Evolutionary conservation across 2,329 filamentous ascomycete genomes (phyloP).

Genomic region (Rhynchosporium graminicola): DNA sequence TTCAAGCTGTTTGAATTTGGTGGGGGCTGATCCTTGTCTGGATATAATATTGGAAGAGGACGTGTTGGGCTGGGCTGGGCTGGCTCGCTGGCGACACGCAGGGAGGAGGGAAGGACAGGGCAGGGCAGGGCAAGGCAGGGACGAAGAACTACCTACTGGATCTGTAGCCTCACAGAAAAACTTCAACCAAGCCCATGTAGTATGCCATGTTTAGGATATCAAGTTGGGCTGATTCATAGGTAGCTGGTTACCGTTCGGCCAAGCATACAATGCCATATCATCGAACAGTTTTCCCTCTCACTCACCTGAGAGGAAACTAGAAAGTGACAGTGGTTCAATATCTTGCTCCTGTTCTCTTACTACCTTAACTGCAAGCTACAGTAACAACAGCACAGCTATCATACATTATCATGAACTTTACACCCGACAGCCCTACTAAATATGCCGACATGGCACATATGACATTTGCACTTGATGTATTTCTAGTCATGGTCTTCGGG

Average conservation of each 20-base stretch:
- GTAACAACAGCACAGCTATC: too few species aligned
- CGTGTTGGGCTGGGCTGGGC: background rate
- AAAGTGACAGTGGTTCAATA: too few species aligned
- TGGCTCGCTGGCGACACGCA: slow-evolving; percentile 8
- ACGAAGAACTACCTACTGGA: background rate
- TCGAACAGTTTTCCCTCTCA: too few species aligned
- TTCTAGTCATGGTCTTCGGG: background rate
- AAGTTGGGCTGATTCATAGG: background rate
- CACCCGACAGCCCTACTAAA: background rate
- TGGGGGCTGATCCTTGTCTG: slow-evolving; percentile 14
- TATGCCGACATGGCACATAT: background rate
- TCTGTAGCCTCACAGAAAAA: slow-evolving; percentile 4
- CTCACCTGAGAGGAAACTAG: too few species aligned
- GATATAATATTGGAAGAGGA: background rate
- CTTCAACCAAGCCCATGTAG: slow-evolving; percentile 11
- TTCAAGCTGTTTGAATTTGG: slow-evolving; percentile 11
- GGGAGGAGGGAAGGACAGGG: background rate
- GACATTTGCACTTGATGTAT: background rate
- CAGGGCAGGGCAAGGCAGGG: background rate
- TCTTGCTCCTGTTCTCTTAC: too few species aligned
- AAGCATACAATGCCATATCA: too few species aligned
- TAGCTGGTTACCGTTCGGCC: too few species aligned
- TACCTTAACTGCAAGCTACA: too few species aligned
- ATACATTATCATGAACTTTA: too few species aligned
- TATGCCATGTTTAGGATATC: background rate